Evolutionary conservation across 306 rosid species (phyloP).

Genomic region (Vigna nakashimae): DNA sequence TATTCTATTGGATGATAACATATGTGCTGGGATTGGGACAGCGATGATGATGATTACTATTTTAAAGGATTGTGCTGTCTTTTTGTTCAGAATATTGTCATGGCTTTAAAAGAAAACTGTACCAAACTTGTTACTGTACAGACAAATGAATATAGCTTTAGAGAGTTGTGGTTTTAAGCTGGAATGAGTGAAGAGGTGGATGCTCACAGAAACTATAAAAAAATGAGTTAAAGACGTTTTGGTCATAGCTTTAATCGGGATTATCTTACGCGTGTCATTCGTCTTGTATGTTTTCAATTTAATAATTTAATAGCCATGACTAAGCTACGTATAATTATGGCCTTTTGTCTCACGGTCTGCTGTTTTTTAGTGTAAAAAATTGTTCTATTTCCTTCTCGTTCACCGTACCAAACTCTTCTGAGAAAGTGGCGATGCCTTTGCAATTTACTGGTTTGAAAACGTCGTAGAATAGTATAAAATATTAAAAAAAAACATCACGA

Average conservation of each 20-base stretch:
- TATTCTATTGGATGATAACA: slow-evolving; percentile 17
- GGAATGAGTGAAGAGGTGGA: not conserved
- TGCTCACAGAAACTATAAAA: not conserved
- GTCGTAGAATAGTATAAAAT: not conserved
- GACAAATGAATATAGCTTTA: not conserved
- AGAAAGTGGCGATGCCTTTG: too few relatives aligned
- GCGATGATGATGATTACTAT: not conserved
- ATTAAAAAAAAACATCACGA: not conserved
- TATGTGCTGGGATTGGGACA: not conserved
- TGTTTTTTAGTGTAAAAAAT: not conserved
- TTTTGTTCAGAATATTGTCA: not conserved
- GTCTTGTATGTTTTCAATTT: not conserved
- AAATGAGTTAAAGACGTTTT: not conserved
- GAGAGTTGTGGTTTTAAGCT: not conserved
- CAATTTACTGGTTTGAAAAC: not conserved
- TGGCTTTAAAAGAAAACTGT: not conserved
- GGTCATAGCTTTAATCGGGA: not conserved
- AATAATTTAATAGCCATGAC: not conserved
- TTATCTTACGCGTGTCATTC: not conserved
- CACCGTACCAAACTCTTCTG: not conserved
- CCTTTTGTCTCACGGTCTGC: not conserved
- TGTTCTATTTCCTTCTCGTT: not conserved
- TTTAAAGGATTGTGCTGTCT: not conserved
- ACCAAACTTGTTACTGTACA: not conserved
- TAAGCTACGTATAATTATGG: not conserved